Evolutionary conservation across 345 rosid genomes (phyloP).

Genomic region (Acer negundo): DNA sequence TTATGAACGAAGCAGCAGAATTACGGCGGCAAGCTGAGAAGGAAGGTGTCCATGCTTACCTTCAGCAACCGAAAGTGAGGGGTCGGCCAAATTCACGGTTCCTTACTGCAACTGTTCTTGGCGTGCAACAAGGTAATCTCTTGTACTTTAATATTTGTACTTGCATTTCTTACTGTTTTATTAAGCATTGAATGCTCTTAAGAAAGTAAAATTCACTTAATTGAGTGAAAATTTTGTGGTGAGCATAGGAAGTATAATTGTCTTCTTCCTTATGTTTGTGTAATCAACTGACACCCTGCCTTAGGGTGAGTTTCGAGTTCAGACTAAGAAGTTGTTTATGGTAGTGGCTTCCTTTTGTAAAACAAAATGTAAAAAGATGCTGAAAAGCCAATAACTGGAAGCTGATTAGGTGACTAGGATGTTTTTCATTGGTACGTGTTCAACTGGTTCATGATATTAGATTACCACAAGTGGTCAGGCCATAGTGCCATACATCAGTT

Average conservation of each 20-base stretch:
- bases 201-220: not conserved
- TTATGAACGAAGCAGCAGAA: conserved; percentile 93
- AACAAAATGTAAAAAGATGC: not conserved
- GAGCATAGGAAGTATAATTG: not conserved
- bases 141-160: not conserved
- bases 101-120: conserved; percentile 88
- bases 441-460: not conserved
- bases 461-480: not conserved
- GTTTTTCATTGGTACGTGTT: not conserved
- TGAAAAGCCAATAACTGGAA: too few relatives aligned
- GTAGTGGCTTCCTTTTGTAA: not conserved
- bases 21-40: conserved; percentile 72
- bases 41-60: conserved; percentile 82
- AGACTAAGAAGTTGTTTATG: not conserved
- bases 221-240: not conserved
- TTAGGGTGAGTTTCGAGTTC: not conserved
- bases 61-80: conserved; percentile 59
- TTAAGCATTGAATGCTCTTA: not conserved
- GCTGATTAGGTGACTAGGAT: not conserved
- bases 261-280: not conserved
- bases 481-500: too few relatives aligned
- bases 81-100: conserved; percentile 83
- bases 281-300: not conserved
- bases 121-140: conserved; percentile 79
- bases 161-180: not conserved